Evolutionary conservation across 345 rosid species (phyloP), one percentile per base, ranked within the genome.

Genomic region (Euclidium syriacum): DNA sequence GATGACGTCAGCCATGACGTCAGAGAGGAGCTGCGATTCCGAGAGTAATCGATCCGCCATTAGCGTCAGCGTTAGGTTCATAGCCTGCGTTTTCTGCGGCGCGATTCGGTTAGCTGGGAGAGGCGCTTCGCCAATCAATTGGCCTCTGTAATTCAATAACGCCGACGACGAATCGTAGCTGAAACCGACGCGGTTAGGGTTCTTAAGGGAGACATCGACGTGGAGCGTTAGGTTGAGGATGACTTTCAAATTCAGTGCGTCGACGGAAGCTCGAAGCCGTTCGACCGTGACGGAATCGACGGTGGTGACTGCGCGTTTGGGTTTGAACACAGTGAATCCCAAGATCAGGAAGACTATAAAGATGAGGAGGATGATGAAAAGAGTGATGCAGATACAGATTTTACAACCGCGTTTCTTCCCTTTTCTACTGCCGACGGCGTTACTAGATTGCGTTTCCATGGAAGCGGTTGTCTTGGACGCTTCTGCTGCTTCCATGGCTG

Each of bases 161-260:
- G 85, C 84, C 4, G 85, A 39, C 20, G 81, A 36, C 35, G 79
- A 43, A 14, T 10, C 52, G 75, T 79, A 85, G 70, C 77, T 79
- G 67, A 87, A 63, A 0, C 90, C 83, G 22, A 84, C 88, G 59
- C 79, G 80, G 72, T 90, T 94, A 0, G 87, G 90, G 73, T 94
- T 94, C 14, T 62, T 75, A 30, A 94, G 22, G 33, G 90, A 53
- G 70, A 87, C 4, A 50, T 72, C 80, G 10, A 78, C 71, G 75
- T 60, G 76, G 7, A 94, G 70, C 6, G 78, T 80, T 15, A 82
- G 16, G 74, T 90, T 94, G 4, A 94, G 41, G 30, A 60, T 0
- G 23, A 73, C 79, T 11, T 30, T 54, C 17, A 81, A 2, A 1
- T 58, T 52, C 11, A 64, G 22, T 0, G 16, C 0, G 76, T 78